Percentiles rank a stretch among this genome's conserved stretches.
These are phyloP conservation scores for Penicillium dipodomyicola DNA, from an alignment of 495 filamentous ascomycete genomes.

Conservation along the genomic window DNA sequence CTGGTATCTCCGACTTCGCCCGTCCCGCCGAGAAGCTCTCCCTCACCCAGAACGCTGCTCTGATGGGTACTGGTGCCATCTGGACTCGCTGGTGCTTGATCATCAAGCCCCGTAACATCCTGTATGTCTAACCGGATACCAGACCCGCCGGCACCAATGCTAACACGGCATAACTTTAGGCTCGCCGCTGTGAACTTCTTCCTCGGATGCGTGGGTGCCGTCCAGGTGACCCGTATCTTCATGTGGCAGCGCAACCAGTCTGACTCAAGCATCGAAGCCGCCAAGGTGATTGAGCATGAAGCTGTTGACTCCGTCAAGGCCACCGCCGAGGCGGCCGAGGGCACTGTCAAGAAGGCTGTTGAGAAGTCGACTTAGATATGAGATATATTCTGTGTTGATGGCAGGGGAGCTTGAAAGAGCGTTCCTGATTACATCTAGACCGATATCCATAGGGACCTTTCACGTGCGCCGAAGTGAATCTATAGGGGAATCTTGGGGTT, in stretches of 20 bases:
- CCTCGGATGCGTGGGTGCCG: constrained; percentile 79
- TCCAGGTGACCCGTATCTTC: constrained; percentile 76
- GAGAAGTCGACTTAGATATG: constrained; percentile 29
- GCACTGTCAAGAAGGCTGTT: constrained; percentile 31
- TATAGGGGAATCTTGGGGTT: neutral
- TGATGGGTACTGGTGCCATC: constrained; percentile 87
- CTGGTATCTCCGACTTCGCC: constrained; percentile 86
- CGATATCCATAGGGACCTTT: constrained; percentile 12
- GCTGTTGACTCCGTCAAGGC: constrained; percentile 43
- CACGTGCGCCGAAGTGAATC: neutral
- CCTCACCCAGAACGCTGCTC: constrained; percentile 82
- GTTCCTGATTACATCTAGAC: constrained; percentile 9
- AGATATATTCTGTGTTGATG: too few relatives aligned
- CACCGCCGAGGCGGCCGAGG: constrained; percentile 26
- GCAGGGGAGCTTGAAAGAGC: neutral
- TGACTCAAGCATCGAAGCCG: constrained; percentile 42
- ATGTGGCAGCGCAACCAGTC: constrained; percentile 62
- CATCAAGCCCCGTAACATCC: constrained; percentile 87
- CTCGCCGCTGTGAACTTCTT: constrained; percentile 98
- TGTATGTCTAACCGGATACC: constrained; percentile 52
- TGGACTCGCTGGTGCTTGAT: constrained; percentile 99
- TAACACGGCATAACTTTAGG: constrained; percentile 39
- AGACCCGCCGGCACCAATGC: neutral
- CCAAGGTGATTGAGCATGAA: constrained; percentile 49
- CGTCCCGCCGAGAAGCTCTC: constrained; percentile 93